A percentile compares a stretch with the other conserved stretches of the same genome.
Evolutionary conservation across 2,329 filamentous ascomycete species (phyloP).

Genomic region (Sporothrix brasiliensis): DNA sequence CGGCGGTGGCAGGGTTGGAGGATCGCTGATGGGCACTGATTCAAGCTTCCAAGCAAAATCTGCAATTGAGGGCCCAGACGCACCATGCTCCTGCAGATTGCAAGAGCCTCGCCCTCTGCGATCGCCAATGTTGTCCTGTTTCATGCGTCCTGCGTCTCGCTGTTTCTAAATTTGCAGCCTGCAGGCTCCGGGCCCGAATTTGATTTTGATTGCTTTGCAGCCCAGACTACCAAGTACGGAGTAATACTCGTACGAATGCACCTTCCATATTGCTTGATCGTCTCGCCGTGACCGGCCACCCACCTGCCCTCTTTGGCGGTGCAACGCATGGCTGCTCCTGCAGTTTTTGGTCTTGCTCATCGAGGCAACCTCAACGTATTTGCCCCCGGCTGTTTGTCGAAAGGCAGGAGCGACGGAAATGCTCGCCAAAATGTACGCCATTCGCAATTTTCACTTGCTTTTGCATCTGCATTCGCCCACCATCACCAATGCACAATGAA

Average conservation of each 20-base stretch:
- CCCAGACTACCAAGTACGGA: not conserved
- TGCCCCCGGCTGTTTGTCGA: not conserved
- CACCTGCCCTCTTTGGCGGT: not conserved
- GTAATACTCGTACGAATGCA: slow-evolving; percentile 21
- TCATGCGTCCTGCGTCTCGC: not conserved
- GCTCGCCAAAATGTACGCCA: not conserved
- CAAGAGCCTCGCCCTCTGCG: not conserved
- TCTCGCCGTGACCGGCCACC: slow-evolving; percentile 25
- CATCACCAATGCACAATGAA: not conserved
- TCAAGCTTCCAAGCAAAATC: slow-evolving; percentile 1
- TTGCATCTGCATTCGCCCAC: not conserved
- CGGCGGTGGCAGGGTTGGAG: not conserved
- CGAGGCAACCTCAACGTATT: not conserved
- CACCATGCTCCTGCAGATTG: not conserved
- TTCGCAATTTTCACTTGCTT: not conserved
- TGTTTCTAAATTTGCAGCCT: slow-evolving; percentile 21
- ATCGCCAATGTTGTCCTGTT: not conserved
- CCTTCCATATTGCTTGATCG: slow-evolving; percentile 3
- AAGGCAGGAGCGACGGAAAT: slow-evolving; percentile 15
- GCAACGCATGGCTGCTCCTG: slow-evolving; percentile 13
- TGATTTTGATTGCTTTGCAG: slow-evolving; percentile 16
- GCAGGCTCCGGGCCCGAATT: not conserved
- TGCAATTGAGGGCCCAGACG: slow-evolving; percentile 2
- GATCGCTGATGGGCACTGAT: not conserved
- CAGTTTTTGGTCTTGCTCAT: not conserved